Evolutionary conservation across 371 early-diverging fungal genomes (phyloP), one percentile per base, ranked within the genome.

Genomic region (Circinella minor): DNA sequence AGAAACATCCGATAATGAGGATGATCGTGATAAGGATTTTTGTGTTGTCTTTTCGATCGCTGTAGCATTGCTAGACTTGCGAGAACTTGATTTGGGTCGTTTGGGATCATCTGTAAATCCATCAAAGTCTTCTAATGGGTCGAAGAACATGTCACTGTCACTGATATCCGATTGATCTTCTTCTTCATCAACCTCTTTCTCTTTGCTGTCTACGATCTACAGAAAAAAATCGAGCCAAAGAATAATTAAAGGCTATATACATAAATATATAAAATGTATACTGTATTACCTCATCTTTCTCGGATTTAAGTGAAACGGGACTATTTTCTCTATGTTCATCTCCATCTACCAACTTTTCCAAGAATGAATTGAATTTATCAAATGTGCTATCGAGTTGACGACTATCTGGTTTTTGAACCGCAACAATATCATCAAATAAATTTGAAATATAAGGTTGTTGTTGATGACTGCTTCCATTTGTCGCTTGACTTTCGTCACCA

Each of bases 121-220:
- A n/a, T 63, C 70, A 18, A 78, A 69, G 62, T 79, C 79, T 61
- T 80, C 79, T 10, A 78, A 60, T 11, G 77, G 71, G 64, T 80
- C 81, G 51, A 79, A 80, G 39, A 74, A 80, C n/a, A 74, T 61
- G 10, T 78, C 79, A 15, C 70, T 57, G 4, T 78, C 76, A 20
- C 72, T 68, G 11, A 64, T 64, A 20, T 74, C 77, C 14, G 48
- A 61, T 20, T 65, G 61, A 4, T 63, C 67, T 60, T 69, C 66
- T n/a, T 68, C 20, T 18, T 6, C 43, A 2, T 43, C 27, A 27
- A 27, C 27, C 27, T 27, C 27, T 18, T 63, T 15, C 4, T 66
- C 46, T 34, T 65, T 27, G 27, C 27, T 2, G 0, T 27, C 43
- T 43, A 43, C 43, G 11, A 43, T 43, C 43, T 43, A 43, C 9